phyloP scores from a whole-genome alignment of 805 yeast species.

The Yueomyces sinensis region DNA sequence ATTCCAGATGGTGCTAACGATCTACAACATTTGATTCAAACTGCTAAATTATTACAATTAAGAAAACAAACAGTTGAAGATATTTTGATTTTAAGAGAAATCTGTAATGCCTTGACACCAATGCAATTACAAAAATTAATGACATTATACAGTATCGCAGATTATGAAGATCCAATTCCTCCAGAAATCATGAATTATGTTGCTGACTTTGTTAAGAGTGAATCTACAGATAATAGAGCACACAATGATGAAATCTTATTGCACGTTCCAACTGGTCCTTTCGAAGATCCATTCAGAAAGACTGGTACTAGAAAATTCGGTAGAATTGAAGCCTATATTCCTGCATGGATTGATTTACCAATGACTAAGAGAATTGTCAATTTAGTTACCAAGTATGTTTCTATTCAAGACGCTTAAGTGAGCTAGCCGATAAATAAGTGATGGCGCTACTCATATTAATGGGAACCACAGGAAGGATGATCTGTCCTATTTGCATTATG shows the following conservation, averaged over 20 bases:
- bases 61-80: slow-evolving; percentile 83
- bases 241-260: slow-evolving; percentile 47
- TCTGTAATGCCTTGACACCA: slow-evolving; percentile 87
- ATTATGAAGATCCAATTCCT: slow-evolving; percentile 86
- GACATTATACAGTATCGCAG: slow-evolving; percentile 81
- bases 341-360: slow-evolving; percentile 87
- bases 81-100: slow-evolving; percentile 83
- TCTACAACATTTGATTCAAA: slow-evolving; percentile 78
- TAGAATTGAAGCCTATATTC: slow-evolving; percentile 81
- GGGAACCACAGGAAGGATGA: too few relatives aligned
- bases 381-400: slow-evolving; percentile 71
- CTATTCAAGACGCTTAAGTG: slow-evolving; percentile 25
- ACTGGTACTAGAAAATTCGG: slow-evolving; percentile 67
- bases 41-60: slow-evolving; percentile 84
- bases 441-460: too few relatives aligned
- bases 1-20: slow-evolving; percentile 77
- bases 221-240: slow-evolving; percentile 36
- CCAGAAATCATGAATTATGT: slow-evolving; percentile 68
- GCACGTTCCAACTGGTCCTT: slow-evolving; percentile 56
- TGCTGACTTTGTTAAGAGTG: slow-evolving; percentile 59
- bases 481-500: too few relatives aligned
- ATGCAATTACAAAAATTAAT: slow-evolving; percentile 90
- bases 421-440: too few relatives aligned
- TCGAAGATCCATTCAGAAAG: slow-evolving; percentile 71
- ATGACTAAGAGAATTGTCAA: slow-evolving; percentile 80